Evolutionary conservation across 805 yeast genomes (phyloP).

Genomic region (Candida pseudofarinosa): DNA sequence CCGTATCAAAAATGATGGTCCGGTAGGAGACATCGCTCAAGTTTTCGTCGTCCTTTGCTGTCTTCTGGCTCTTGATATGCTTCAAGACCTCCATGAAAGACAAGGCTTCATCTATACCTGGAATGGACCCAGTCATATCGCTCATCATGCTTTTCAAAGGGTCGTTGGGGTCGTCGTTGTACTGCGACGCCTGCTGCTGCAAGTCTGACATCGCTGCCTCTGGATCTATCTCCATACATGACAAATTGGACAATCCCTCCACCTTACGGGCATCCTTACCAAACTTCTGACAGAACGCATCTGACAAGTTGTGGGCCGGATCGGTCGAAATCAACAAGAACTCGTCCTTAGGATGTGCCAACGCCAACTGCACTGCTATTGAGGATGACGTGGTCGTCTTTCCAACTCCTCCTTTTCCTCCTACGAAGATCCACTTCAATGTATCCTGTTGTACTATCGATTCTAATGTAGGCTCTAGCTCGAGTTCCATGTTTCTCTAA

Average conservation of each 20-base stretch:
- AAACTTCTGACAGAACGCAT: conserved; percentile 97
- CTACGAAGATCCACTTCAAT: conserved; percentile 95
- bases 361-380: conserved; percentile 88
- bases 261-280: conserved; percentile 95
- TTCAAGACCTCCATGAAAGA: conserved; percentile 97
- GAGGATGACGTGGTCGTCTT: conserved; percentile 97
- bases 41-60: conserved; percentile 18
- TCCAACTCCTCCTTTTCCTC: conserved; percentile 99
- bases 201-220: conserved; percentile 89
- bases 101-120: conserved; percentile 97
- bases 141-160: conserved; percentile 74
- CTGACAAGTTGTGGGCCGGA: conserved; percentile 97
- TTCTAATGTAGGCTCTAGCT: conserved; percentile 67
- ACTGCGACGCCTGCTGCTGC: conserved; percentile 54
- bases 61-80: conserved; percentile 77
- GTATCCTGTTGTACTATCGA: conserved; percentile 59
- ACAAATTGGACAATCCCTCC: conserved; percentile 80
- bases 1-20: conserved; percentile 96
- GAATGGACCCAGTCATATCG: conserved; percentile 91
- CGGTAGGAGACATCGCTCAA: conserved; percentile 47
- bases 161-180: conserved; percentile 53
- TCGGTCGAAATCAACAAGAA: conserved; percentile 92
- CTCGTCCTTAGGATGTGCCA: conserved; percentile 71
- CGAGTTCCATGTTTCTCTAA: conserved; percentile 43
- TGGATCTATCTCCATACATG: conserved; percentile 99